These are phyloP conservation scores for Evernia prunastri DNA, from an alignment of 495 filamentous ascomycete genomes.

Conservation along the genomic window DNA sequence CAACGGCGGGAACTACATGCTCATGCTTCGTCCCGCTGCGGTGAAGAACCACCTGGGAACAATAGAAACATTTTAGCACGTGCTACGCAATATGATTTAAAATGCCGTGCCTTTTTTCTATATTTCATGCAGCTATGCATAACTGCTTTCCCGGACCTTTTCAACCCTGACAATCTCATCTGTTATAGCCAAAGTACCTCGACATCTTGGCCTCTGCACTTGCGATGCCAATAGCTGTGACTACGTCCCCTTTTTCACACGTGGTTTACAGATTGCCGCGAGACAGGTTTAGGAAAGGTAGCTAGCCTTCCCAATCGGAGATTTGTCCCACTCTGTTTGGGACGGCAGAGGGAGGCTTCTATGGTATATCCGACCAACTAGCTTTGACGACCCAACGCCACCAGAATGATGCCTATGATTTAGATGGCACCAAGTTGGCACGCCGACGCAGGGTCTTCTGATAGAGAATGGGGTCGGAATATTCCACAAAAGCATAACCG, in stretches of 20 bases:
- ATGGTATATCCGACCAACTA: background rate
- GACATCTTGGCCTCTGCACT: background rate
- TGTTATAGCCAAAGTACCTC: background rate
- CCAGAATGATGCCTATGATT: background rate
- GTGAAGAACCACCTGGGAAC: constrained; percentile 6
- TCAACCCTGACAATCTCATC: background rate
- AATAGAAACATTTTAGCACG: background rate
- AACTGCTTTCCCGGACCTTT: background rate
- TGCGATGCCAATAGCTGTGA: background rate
- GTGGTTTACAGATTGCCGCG: background rate
- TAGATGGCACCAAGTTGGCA: background rate
- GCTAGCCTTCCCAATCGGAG: constrained; percentile 7
- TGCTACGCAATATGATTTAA: background rate
- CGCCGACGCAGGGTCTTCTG: background rate
- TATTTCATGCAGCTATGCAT: background rate
- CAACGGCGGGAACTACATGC: constrained; percentile 12
- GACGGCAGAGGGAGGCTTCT: background rate
- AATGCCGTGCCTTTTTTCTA: no score
- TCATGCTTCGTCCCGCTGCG: constrained; percentile 7
- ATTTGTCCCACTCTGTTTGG: background rate
- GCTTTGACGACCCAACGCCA: background rate
- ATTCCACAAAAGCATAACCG: background rate
- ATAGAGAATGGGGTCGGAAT: background rate
- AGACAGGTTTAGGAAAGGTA: background rate
- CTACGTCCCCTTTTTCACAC: background rate